Percentiles rank a stretch among this genome's conserved stretches.
phyloP scores from a whole-genome alignment of 73 alveolate species.

The Urostyla sp. region DNA sequence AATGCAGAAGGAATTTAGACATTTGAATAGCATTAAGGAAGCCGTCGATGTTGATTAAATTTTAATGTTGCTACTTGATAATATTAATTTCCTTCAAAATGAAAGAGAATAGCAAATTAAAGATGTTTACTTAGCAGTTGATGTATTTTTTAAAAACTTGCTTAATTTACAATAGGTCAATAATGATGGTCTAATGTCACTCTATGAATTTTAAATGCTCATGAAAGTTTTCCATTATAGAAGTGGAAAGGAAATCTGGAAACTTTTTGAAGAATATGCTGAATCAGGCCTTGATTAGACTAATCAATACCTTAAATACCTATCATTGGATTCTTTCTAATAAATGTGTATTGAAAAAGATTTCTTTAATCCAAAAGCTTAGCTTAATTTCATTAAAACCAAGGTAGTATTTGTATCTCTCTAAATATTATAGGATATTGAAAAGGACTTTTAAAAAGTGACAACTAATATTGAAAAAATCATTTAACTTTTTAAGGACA shows the following conservation, averaged over 20 bases:
- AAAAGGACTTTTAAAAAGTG: conserved; percentile 13
- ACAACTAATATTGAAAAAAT: not conserved
- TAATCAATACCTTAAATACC: not conserved
- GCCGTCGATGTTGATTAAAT: conserved; percentile 51
- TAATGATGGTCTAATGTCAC: conserved; percentile 18
- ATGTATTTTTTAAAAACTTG: not conserved
- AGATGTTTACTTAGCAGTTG: conserved; percentile 54
- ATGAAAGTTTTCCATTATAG: not conserved
- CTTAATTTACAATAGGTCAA: not conserved
- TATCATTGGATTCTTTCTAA: conserved; percentile 5
- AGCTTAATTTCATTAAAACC: conserved; percentile 8
- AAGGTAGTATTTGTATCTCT: not conserved
- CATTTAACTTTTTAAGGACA: not conserved
- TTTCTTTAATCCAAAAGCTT: conserved; percentile 11
- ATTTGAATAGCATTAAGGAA: conserved; percentile 30
- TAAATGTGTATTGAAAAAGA: conserved; percentile 36
- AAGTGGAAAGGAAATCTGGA: not conserved
- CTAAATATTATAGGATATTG: conserved; percentile 10
- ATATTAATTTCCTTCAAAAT: not conserved
- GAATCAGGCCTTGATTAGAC: not conserved
- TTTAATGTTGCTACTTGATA: conserved; percentile 6
- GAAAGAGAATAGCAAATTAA: conserved; percentile 51
- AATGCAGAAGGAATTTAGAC: not conserved
- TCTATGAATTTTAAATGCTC: conserved; percentile 38
- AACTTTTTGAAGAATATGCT: conserved; percentile 49